Evolutionary conservation across 2,329 filamentous ascomycete species (phyloP), one percentile per base, ranked within the genome.

Genomic region (Ophiocordyceps camponoti-leonardi): DNA sequence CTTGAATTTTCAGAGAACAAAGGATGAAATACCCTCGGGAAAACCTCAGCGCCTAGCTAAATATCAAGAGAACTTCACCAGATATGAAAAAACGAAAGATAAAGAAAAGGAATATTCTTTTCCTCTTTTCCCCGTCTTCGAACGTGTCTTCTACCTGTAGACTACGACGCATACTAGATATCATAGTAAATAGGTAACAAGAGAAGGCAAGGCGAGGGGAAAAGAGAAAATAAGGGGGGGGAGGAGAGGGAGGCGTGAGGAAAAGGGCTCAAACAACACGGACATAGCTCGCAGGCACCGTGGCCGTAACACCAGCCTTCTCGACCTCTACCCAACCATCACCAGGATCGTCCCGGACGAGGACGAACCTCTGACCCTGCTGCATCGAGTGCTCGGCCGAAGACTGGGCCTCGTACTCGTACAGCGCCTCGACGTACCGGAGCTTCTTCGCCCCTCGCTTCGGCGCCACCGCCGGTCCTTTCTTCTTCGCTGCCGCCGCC

Each of bases 271-370:
- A 83, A 44, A 85, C 77, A 56, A 81, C 75, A 63, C 87, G 83
- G 48, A 96, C 76, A 67, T 96, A 98, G 61, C 86, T 94, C 35
- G 88, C 88, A 42, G 92, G 92, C 45, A 98, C 92, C 60, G 87
- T 94, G 58, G 80, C 88, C 43, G 81, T 86, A 39, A 79, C 69
- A 1, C 88, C 88, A 18, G 86, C 87, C 62, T 86, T 87, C 67
- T 96, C 92, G 18, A 98, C 92, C 66, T 96, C 92, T 26, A 81
- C 86, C 92, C 92, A 98, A 0, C 92, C 92, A 66, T 96, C 92
- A 1, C 92, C 92, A 0, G 80, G 75, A 58, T 96, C 90, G 47
- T 85, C 80, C 55, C 81, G 87, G 49, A 95, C 79, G 30, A 98
- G 69, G 37, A 98, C 87, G 56, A 98, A 93, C 44, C 80, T 75